Percentiles rank a stretch among this genome's conserved stretches.
Conservation (phyloP, 495 filamentous ascomycete genomes). For the Amniculicola lignicola region DNA sequence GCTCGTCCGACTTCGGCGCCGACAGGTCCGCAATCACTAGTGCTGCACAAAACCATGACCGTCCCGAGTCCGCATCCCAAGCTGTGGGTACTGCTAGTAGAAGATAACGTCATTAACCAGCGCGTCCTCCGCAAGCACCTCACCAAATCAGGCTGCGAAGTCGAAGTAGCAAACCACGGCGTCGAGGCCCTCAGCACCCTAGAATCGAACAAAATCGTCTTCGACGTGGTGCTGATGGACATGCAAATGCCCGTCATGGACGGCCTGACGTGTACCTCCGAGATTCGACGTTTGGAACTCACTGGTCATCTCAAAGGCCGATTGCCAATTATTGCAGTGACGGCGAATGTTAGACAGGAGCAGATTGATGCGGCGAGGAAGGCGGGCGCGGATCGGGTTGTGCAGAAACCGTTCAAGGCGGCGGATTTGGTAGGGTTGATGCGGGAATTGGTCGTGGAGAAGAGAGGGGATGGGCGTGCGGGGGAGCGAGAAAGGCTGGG, state of each 20-base stretch:
- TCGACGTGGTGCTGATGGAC: constrained; percentile 77
- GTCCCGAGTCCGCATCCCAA: constrained; percentile 2
- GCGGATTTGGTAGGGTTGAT: constrained; percentile 24
- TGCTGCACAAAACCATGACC: no score
- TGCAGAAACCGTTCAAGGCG: constrained; percentile 30
- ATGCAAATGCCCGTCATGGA: constrained; percentile 84
- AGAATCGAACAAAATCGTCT: constrained; percentile 30
- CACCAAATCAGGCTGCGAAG: constrained; percentile 58
- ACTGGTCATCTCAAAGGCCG: constrained; percentile 45
- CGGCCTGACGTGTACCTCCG: constrained; percentile 62
- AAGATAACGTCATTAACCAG: constrained; percentile 64
- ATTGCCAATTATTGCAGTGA: constrained; percentile 75
- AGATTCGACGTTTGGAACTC: constrained; percentile 61
- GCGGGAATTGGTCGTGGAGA: constrained; percentile 14
- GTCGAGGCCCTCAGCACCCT: constrained; percentile 62
- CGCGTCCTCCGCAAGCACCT: constrained; percentile 64
- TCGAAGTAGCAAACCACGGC: constrained; percentile 68
- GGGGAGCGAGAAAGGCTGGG: no score
- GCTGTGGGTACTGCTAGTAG: constrained; percentile 25
- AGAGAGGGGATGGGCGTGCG: no score
- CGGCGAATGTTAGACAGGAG: constrained; percentile 66
- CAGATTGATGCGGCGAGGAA: constrained; percentile 62
- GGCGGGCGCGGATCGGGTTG: constrained; percentile 56
- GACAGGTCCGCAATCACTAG: no score
- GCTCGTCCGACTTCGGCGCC: background rate